Conservation (phyloP, 495 filamentous ascomycete genomes). For the Neurospora intermedia region DNA sequence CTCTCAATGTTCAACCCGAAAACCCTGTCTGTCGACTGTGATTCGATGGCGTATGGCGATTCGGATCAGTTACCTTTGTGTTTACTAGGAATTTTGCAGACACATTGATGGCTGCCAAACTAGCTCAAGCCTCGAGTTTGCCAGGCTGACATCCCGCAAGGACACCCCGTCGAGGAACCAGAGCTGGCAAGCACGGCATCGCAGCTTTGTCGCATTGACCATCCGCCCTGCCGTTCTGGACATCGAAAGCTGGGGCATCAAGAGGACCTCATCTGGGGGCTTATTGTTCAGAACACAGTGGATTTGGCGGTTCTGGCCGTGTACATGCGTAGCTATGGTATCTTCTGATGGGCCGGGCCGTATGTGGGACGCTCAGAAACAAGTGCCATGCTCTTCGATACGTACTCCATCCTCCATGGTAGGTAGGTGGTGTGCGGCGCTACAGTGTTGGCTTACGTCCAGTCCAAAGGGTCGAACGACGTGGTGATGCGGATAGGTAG, state of each 20-base stretch:
- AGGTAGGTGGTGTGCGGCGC: not conserved
- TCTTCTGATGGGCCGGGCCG: not conserved
- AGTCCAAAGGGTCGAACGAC: not conserved
- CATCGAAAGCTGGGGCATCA: not conserved
- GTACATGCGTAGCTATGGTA: not conserved
- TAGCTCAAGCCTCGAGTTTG: constrained; percentile 11
- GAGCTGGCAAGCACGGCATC: not conserved
- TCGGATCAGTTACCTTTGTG: constrained; percentile 7
- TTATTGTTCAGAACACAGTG: not conserved
- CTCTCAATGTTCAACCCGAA: not conserved
- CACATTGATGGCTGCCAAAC: not conserved
- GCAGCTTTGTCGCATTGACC: not conserved
- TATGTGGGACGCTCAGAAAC: not conserved
- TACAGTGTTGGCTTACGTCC: not conserved
- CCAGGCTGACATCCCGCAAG: constrained; percentile 2
- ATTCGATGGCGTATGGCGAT: constrained; percentile 4
- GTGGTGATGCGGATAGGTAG: constrained; percentile 8
- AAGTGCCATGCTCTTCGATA: not conserved
- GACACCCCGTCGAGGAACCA: not conserved
- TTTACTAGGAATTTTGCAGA: not conserved
- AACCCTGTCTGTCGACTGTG: not conserved
- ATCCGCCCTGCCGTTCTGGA: not conserved
- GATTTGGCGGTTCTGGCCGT: not conserved
- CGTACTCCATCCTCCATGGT: not conserved
- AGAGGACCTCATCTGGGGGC: not conserved